Conservation (phyloP, 73 alveolate species). For the Paramecium biaurelia region DNA sequence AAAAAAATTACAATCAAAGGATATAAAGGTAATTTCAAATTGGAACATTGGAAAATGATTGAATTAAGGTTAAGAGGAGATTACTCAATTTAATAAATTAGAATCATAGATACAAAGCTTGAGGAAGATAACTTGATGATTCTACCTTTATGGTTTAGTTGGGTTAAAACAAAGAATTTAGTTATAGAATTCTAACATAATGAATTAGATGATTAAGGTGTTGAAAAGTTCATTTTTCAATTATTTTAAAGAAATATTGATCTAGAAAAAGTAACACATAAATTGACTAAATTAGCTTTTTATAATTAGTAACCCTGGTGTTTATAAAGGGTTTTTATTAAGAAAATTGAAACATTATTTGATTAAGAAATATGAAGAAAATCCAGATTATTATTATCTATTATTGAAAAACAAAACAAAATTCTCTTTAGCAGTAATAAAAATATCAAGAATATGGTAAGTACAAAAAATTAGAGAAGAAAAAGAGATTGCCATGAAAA, state of each 20-base stretch:
- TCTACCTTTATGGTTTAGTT: not conserved
- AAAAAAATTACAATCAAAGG: constrained; percentile 21
- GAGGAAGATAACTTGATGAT: not conserved
- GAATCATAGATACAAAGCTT: not conserved
- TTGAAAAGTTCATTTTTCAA: not conserved
- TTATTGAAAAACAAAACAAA: not conserved
- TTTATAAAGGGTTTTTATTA: constrained; percentile 10
- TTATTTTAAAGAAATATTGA: not conserved
- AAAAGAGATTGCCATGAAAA: not conserved
- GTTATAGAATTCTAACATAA: not conserved
- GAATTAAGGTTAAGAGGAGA: not conserved
- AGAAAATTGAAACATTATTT: not conserved
- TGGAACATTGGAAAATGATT: constrained; percentile 30
- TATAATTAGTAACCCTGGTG: constrained; percentile 42
- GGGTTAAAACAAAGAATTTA: not conserved
- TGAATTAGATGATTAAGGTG: constrained; percentile 34
- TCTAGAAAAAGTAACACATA: not conserved
- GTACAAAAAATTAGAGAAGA: not conserved
- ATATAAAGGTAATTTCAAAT: constrained; percentile 15
- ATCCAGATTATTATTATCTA: not conserved
- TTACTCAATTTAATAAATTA: not conserved
- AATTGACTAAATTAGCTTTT: not conserved
- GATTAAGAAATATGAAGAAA: too few species aligned
- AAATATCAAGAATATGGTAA: not conserved
- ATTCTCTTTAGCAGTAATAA: not conserved